Percentiles rank a stretch among this genome's conserved stretches.
Conservation (phyloP, 768 basidiomycete species). For the Boletus eberwhitei region DNA sequence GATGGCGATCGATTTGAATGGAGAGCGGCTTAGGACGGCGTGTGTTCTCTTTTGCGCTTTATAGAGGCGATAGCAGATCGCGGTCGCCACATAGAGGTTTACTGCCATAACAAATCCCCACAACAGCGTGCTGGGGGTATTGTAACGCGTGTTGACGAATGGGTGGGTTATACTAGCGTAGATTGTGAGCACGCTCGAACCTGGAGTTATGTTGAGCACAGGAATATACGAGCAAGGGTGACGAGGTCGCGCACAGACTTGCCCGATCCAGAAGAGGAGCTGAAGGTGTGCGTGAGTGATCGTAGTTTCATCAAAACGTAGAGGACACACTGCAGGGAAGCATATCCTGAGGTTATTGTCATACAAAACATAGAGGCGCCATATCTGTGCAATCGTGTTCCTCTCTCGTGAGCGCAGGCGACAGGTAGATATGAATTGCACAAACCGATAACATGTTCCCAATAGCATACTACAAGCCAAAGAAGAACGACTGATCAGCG, state of each 20-base stretch:
- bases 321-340: conserved; percentile 14
- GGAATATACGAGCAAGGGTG: neutral
- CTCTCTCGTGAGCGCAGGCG: neutral
- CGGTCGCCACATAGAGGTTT: conserved; percentile 14
- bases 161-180: neutral
- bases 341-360: conserved; percentile 9
- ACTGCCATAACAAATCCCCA: conserved; percentile 15
- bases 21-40: neutral
- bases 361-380: conserved; percentile 24
- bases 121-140: neutral
- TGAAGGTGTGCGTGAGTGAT: neutral
- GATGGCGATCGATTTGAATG: conserved; percentile 11
- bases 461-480: conserved; percentile 9
- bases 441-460: conserved; percentile 19
- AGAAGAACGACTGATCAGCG: neutral
- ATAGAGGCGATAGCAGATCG: conserved; percentile 16
- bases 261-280: conserved; percentile 19
- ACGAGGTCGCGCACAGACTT: conserved; percentile 13
- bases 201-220: conserved; percentile 3
- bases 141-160: neutral
- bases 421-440: neutral
- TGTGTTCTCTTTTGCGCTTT: conserved; percentile 7
- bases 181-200: neutral
- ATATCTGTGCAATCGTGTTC: conserved; percentile 7
- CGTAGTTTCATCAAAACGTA: neutral